These are phyloP conservation scores for Melaleuca quinquenervia DNA, from an alignment of 345 rosid genomes.

Conservation along the genomic window DNA sequence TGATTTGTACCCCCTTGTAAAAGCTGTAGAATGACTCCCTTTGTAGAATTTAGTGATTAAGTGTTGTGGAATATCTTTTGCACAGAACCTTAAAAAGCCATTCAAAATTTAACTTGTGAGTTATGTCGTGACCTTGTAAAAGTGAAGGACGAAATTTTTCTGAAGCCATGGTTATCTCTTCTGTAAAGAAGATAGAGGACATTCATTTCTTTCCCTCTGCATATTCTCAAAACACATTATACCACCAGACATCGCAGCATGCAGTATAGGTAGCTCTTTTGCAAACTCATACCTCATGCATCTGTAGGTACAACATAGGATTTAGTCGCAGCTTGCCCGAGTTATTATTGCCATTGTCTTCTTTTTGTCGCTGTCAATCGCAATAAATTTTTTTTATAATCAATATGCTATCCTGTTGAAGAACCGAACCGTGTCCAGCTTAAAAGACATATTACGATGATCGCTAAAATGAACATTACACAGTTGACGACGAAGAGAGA, in stretches of 20 bases:
- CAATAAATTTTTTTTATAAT: background rate
- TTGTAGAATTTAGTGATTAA: background rate
- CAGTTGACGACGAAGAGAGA: no score
- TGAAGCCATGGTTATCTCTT: background rate
- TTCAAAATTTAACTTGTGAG: background rate
- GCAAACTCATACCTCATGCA: background rate
- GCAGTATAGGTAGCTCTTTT: background rate
- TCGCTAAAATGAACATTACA: no score
- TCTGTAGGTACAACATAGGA: background rate
- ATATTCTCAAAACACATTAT: background rate
- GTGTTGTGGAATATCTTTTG: background rate
- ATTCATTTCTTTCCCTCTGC: background rate
- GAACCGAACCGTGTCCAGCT: no score
- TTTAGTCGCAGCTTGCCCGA: background rate
- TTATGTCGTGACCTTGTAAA: background rate
- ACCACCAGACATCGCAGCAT: background rate
- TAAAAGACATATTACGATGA: no score
- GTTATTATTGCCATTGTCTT: background rate
- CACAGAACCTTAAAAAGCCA: background rate
- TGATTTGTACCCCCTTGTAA: background rate
- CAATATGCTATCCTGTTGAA: background rate
- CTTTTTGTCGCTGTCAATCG: background rate
- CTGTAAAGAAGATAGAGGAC: background rate
- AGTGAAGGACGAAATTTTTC: background rate
- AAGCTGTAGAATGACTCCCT: background rate